Percentiles rank a stretch among this genome's conserved stretches.
phyloP scores from a whole-genome alignment of 345 rosid species.

The Eucalyptus urophylla region DNA sequence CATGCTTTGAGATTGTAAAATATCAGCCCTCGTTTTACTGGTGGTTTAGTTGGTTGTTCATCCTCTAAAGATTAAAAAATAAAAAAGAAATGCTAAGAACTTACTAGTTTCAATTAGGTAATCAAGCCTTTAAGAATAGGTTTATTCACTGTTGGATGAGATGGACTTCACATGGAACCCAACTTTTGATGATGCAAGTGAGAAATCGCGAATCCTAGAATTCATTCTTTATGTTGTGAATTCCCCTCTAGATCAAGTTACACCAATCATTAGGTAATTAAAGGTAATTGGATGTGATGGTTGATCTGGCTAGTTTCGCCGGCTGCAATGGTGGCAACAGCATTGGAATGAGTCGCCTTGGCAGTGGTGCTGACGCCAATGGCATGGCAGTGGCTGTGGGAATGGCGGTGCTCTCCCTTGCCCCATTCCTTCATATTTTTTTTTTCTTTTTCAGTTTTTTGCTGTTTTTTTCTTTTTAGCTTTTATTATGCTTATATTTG shows the following conservation, averaged over 20 bases:
- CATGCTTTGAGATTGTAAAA: background rate
- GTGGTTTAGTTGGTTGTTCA: background rate
- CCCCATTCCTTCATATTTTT: background rate
- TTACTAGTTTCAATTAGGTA: background rate
- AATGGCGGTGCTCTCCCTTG: background rate
- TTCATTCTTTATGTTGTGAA: too few relatives aligned
- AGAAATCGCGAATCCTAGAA: too few relatives aligned
- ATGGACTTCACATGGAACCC: too few relatives aligned
- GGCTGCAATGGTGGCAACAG: background rate
- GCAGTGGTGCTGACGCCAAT: background rate
- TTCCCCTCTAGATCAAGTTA: too few relatives aligned
- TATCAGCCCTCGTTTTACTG: background rate
- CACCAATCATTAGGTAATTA: too few relatives aligned
- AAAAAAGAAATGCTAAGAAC: background rate
- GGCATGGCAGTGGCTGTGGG: fast-evolving
- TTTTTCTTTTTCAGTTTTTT: too few relatives aligned
- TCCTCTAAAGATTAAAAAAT: background rate
- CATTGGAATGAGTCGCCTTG: background rate
- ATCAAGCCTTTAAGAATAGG: background rate
- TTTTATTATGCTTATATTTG: too few relatives aligned
- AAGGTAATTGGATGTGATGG: background rate
- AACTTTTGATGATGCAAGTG: fast-evolving
- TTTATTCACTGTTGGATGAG: too few relatives aligned
- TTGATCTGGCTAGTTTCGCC: background rate
- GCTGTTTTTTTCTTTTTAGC: too few relatives aligned